Evolutionary conservation across 441 rosid genomes (phyloP).

Genomic region (Syzygium syzygioides): DNA sequence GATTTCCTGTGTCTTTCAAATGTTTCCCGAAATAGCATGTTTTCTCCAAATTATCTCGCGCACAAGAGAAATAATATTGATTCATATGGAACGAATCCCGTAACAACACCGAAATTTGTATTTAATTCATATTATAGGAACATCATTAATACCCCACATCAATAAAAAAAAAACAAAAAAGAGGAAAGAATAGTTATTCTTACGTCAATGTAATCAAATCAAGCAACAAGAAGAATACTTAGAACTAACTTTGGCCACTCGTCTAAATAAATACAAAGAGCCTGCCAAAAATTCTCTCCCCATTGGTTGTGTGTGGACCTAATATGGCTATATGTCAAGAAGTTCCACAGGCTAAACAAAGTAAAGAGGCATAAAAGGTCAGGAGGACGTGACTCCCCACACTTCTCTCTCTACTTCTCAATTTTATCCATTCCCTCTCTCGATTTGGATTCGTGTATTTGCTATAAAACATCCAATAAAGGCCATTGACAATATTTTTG

Average conservation of each 20-base stretch:
- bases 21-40: background rate
- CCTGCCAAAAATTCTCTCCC: background rate
- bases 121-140: background rate
- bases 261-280: background rate
- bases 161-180: background rate
- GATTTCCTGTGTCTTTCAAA: background rate
- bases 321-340: background rate
- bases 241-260: background rate
- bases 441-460: constrained; percentile 1
- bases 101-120: background rate
- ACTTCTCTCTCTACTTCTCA: constrained; percentile 22
- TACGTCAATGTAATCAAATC: background rate
- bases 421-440: background rate
- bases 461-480: background rate
- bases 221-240: background rate
- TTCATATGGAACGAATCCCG: background rate
- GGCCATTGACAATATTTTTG: background rate
- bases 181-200: background rate
- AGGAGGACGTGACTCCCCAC: constrained; percentile 17
- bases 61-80: background rate
- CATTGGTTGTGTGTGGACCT: background rate
- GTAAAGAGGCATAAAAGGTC: background rate
- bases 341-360: background rate
- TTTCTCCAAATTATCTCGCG: background rate
- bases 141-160: background rate